These are phyloP conservation scores for Ploettnerulaceae sp. DNA, from an alignment of 2,329 filamentous ascomycete species.

Conservation along the genomic window DNA sequence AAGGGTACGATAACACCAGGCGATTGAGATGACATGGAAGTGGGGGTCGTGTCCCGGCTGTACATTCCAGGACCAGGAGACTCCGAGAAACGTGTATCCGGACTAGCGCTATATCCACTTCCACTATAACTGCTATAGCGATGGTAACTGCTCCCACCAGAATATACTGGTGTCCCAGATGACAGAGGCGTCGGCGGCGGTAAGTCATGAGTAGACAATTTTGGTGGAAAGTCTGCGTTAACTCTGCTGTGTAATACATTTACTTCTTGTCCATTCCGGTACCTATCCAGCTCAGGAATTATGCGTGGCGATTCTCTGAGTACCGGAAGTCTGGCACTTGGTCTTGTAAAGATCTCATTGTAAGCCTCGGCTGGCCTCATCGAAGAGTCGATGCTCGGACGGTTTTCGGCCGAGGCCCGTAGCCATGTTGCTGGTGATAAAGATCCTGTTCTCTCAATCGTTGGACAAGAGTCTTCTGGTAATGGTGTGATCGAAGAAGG, in stretches of 20 bases:
- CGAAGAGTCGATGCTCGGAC: slow-evolving; percentile 24
- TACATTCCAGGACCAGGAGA: slow-evolving; percentile 66
- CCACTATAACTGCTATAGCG: slow-evolving; percentile 33
- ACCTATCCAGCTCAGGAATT: slow-evolving; percentile 56
- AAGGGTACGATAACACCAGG: slow-evolving; percentile 52
- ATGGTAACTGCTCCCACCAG: slow-evolving; percentile 42
- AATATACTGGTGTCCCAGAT: slow-evolving; percentile 41
- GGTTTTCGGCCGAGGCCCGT: slow-evolving; percentile 14
- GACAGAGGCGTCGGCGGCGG: slow-evolving; percentile 65
- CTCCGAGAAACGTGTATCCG: slow-evolving; percentile 70
- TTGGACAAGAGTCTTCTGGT: slow-evolving; percentile 15
- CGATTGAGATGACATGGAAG: slow-evolving; percentile 71
- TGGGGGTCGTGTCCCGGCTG: slow-evolving; percentile 73
- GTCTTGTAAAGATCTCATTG: slow-evolving; percentile 40
- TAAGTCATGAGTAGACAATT: slow-evolving; percentile 58
- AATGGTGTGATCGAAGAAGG: slow-evolving; percentile 44
- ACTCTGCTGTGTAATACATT: slow-evolving; percentile 33
- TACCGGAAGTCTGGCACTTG: slow-evolving; percentile 18
- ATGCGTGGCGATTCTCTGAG: slow-evolving; percentile 38
- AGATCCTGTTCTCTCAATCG: slow-evolving; percentile 25
- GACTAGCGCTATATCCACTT: slow-evolving; percentile 60
- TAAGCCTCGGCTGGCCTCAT: slow-evolving; percentile 30
- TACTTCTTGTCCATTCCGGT: slow-evolving; percentile 44
- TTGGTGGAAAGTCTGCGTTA: slow-evolving; percentile 47
- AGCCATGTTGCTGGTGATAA: slow-evolving; percentile 21